These are phyloP conservation scores for Solanum hybrid DNA, from an alignment of 305 asterid genomes.

Conservation along the genomic window DNA sequence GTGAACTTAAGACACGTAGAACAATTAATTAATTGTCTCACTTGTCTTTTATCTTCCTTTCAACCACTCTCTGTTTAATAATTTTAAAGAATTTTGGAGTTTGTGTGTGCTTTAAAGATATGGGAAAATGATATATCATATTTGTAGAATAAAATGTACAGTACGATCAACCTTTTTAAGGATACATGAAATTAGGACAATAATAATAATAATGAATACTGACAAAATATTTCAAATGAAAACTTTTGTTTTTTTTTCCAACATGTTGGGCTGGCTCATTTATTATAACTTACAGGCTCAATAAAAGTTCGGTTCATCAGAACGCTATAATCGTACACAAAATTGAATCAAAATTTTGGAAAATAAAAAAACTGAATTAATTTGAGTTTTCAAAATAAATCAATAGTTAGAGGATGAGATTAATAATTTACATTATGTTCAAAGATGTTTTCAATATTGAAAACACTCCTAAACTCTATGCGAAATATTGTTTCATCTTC, in stretches of 20 bases:
- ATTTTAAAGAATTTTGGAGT: not conserved
- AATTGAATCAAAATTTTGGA: not conserved
- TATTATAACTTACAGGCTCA: not conserved
- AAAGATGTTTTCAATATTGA: no score
- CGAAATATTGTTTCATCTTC: no score
- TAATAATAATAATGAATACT: not conserved
- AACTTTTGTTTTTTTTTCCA: not conserved
- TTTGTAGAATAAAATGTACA: not conserved
- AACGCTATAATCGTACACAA: not conserved
- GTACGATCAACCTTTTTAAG: not conserved
- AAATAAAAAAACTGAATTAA: not conserved
- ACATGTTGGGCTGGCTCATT: not conserved
- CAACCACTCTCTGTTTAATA: not conserved
- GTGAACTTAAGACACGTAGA: not conserved
- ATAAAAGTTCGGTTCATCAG: not conserved
- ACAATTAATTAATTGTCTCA: not conserved
- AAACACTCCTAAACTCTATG: no score
- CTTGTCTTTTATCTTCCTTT: not conserved
- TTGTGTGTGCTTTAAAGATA: not conserved
- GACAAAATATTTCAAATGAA: not conserved
- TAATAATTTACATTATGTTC: not conserved
- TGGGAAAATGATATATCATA: not conserved
- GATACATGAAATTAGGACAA: not conserved
- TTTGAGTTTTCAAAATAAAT: not conserved
- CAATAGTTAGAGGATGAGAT: not conserved